These are phyloP conservation scores for Trypanosoma congolense DNA, from an alignment of 208 protist species.

Conservation along the genomic window DNA sequence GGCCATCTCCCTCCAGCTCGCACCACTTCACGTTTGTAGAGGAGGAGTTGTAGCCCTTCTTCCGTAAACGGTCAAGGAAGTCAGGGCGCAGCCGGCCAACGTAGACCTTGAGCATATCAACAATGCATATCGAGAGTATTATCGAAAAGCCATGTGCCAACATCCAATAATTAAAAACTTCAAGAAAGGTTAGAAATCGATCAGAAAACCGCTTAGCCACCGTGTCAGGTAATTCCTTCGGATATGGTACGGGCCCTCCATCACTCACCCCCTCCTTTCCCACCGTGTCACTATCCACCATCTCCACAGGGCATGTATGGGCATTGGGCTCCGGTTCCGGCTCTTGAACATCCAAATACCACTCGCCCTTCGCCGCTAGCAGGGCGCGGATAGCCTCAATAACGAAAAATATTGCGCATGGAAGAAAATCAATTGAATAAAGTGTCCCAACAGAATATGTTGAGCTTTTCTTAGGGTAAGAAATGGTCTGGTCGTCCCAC, in stretches of 20 bases:
- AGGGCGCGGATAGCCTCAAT: slow-evolving; percentile 6
- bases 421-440: slow-evolving; percentile 30
- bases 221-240: background rate
- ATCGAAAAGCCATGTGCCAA: slow-evolving; percentile 30
- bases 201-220: background rate
- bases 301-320: background rate
- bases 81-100: slow-evolving; percentile 57
- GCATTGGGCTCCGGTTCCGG: background rate
- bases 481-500: slow-evolving; percentile 42
- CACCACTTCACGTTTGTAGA: slow-evolving; percentile 21
- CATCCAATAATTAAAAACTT: slow-evolving; percentile 46
- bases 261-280: background rate
- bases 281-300: background rate
- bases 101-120: slow-evolving; percentile 37
- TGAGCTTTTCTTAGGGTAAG: slow-evolving; percentile 24
- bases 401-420: slow-evolving; percentile 16
- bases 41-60: slow-evolving; percentile 11
- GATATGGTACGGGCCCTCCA: background rate
- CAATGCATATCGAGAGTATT: slow-evolving; percentile 29
- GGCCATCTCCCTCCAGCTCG: slow-evolving; percentile 26
- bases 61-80: slow-evolving; percentile 23
- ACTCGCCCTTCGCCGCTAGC: background rate
- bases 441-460: slow-evolving; percentile 54
- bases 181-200: slow-evolving; percentile 18
- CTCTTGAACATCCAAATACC: slow-evolving; percentile 2